These are phyloP conservation scores for Spergularia azorica DNA, from an alignment of 179 eudicot species.

Conservation along the genomic window DNA sequence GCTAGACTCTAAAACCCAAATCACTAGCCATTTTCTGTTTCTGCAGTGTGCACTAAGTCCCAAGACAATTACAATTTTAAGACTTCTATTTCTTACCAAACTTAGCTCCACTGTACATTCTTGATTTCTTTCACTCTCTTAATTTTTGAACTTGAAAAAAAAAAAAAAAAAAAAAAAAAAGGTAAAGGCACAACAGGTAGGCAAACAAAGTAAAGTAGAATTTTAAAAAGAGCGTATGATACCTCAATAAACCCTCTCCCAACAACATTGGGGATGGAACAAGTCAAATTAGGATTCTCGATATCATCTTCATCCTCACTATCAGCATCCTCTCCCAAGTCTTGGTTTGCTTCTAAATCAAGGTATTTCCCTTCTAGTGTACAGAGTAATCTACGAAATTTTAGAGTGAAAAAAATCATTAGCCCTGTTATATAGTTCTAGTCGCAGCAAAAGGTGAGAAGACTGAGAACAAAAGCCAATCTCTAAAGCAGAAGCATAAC, in stretches of 20 bases:
- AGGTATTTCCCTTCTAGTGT: constrained; percentile 55
- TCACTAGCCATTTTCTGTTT: neutral
- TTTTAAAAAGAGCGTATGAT: constrained; percentile 8
- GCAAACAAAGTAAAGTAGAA: neutral
- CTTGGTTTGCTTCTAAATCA: constrained; percentile 33
- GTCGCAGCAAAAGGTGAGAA: constrained; percentile 3
- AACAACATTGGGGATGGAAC: constrained; percentile 44
- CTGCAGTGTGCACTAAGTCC: no score
- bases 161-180: no score
- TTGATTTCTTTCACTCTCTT: neutral
- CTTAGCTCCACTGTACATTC: neutral
- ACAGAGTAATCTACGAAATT: constrained; percentile 43
- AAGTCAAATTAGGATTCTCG: constrained; percentile 41
- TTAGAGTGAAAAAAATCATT: neutral
- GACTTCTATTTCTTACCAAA: no score
- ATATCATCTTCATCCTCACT: constrained; percentile 33
- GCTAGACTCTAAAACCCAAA: neutral
- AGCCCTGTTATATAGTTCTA: neutral
- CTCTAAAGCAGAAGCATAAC: neutral
- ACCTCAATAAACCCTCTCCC: constrained; percentile 65
- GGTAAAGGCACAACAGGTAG: neutral
- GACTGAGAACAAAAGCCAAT: constrained; percentile 8
- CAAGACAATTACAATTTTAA: no score
- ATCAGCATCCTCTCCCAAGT: constrained; percentile 26
- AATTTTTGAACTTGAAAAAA: no score